Evolutionary conservation across 495 filamentous ascomycete species (phyloP), one percentile per base, ranked within the genome.

Genomic region (Recurvomyces mirabilis): DNA sequence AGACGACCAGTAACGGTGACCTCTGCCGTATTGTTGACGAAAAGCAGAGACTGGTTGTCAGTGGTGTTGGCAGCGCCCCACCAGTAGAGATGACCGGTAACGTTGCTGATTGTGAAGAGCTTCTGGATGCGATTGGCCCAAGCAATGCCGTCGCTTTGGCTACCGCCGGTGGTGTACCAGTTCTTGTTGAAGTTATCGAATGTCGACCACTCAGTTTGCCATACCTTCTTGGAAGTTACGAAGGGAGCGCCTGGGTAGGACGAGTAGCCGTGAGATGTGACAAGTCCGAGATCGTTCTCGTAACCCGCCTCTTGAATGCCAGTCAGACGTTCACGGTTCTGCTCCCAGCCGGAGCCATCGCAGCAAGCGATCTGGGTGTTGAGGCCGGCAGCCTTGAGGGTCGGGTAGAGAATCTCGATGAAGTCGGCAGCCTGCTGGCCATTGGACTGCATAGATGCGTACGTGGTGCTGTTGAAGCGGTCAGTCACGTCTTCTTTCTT

Each of bases 51-150:
- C 19, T 40, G 20, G 17, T 46, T 45, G 41, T 45, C 41, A 12
- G 48, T 51, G 30, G 54, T 55, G 7, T 59, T 57, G 36, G 65
- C 56, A 1, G 58, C 55, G 57, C 69, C 70, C 46, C 69, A 62
- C 72, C 73, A 74, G 57, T 70, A 75, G 3, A 76, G 59, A 45
- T 69, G 73, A 5, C 60, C 72, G 22, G 61, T 66, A 11, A 68
- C 44, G 45, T 71, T 68, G 1, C 60, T 62, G 13, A 61, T 49
- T 18, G 61, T 62, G 28, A 76, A 52, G 4, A 56, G 66, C 4
- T 57, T 58, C n/a, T 66, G 62, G 26, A 75, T 70, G 38, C 67
- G 62, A 42, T 65, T 68, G 1, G 75, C 75, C 75, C 75, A 79
- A 1, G 67, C 68, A 33, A 70, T 53, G 2, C 73, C 74, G 43